A percentile compares a stretch with the other conserved stretches of the same genome.
These are phyloP conservation scores for Rhizopogon rudus DNA, from an alignment of 768 basidiomycete species.

Conservation along the genomic window DNA sequence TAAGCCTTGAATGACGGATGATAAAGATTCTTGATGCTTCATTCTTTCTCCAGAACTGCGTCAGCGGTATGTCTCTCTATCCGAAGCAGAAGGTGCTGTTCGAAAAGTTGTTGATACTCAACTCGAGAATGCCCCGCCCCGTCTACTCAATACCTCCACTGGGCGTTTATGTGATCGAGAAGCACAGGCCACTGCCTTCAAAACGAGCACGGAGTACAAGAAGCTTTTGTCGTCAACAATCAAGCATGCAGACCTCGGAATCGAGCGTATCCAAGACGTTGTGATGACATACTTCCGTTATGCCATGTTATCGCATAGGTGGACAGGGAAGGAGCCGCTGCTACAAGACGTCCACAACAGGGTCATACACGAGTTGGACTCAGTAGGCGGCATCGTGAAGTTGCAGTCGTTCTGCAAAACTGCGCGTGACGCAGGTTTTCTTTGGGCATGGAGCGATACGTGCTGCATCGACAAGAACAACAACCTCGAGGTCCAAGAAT, in stretches of 20 bases:
- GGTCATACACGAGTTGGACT: background rate
- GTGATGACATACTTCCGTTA: background rate
- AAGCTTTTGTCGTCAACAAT: background rate
- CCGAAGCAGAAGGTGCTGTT: background rate
- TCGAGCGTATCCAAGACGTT: background rate
- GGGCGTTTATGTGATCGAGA: background rate
- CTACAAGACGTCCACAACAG: background rate
- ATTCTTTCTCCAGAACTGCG: background rate
- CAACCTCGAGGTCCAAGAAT: conserved; percentile 6
- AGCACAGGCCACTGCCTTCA: background rate
- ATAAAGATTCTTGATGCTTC: background rate
- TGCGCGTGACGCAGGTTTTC: background rate
- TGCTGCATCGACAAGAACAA: conserved; percentile 9
- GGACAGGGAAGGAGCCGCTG: background rate
- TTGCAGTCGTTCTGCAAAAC: background rate
- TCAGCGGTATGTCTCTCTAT: background rate
- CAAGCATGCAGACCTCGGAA: background rate
- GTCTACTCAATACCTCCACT: background rate
- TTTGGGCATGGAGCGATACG: conserved; percentile 6
- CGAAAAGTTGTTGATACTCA: background rate
- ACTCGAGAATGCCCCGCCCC: background rate
- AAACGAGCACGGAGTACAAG: background rate
- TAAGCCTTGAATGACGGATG: background rate
- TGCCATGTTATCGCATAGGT: background rate
- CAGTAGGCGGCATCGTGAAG: background rate